phyloP scores from a whole-genome alignment of 2,329 filamentous ascomycete species.

The Leptosphaerulina australis region DNA sequence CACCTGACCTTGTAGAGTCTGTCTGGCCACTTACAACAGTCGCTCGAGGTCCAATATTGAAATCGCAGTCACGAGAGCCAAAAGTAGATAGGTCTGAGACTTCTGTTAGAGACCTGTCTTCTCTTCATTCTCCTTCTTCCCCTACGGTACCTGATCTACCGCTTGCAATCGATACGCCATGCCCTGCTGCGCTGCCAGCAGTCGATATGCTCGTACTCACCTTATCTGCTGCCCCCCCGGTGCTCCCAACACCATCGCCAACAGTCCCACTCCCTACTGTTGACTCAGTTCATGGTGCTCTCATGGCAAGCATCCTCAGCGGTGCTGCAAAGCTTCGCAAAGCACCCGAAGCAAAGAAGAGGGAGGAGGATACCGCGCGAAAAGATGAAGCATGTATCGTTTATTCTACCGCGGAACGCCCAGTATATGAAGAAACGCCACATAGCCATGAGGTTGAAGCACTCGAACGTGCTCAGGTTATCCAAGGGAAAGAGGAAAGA shows the following conservation, averaged over 20 bases:
- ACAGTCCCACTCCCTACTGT: not conserved
- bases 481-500: conserved; percentile 1
- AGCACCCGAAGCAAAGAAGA: conserved; percentile 5
- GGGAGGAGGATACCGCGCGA: not conserved
- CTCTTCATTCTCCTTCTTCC: not conserved
- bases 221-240: not conserved
- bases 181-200: not conserved
- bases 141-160: not conserved
- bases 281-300: not conserved
- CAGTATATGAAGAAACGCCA: conserved; percentile 16
- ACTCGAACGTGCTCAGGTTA: conserved; percentile 19
- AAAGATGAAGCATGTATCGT: not conserved
- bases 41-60: not conserved
- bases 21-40: not conserved
- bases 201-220: not conserved
- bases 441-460: conserved; percentile 21
- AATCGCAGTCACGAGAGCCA: not conserved
- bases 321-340: conserved; percentile 4
- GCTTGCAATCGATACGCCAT: not conserved
- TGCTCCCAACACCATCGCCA: not conserved
- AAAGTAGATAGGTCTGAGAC: not conserved
- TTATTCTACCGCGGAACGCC: not conserved
- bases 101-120: not conserved
- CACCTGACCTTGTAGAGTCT: not conserved
- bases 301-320: conserved; percentile 1